A percentile compares a stretch with the other conserved stretches of the same genome.
phyloP scores from a whole-genome alignment of 768 basidiomycete genomes.

The Leucocoprinus leucothites region DNA sequence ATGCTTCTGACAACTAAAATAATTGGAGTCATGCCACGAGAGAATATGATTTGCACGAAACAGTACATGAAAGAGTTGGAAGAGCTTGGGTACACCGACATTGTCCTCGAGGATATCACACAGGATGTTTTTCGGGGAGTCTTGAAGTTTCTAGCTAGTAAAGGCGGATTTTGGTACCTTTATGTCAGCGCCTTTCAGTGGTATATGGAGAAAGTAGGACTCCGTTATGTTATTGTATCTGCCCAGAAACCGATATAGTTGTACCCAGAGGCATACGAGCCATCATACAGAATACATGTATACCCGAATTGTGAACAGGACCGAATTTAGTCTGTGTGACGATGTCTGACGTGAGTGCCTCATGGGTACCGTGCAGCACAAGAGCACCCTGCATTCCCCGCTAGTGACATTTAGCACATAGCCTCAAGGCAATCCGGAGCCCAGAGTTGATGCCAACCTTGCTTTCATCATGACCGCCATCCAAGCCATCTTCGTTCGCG shows the following conservation, averaged over 20 bases:
- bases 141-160: conserved; percentile 40
- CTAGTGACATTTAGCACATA: conserved; percentile 1
- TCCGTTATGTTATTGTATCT: conserved; percentile 49
- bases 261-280: neutral
- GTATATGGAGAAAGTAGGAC: conserved; percentile 32
- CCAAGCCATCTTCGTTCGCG: conserved; percentile 70
- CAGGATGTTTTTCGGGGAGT: conserved; percentile 58
- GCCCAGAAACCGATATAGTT: conserved; percentile 21
- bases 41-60: conserved; percentile 45
- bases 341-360: no score
- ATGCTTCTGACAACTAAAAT: conserved; percentile 25
- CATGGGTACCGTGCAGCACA: neutral
- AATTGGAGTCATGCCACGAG: conserved; percentile 41
- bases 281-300: no score
- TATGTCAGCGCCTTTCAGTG: conserved; percentile 37
- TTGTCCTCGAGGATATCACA: conserved; percentile 55
- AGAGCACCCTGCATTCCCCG: neutral
- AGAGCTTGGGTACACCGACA: conserved; percentile 49
- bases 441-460: conserved; percentile 7
- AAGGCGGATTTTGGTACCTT: conserved; percentile 40
- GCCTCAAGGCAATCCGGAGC: neutral
- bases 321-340: neutral
- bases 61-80: conserved; percentile 43
- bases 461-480: conserved; percentile 59
- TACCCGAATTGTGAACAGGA: neutral